phyloP scores from a whole-genome alignment of 2,329 filamentous ascomycete species.

The Colletotrichum higginsianum region DNA sequence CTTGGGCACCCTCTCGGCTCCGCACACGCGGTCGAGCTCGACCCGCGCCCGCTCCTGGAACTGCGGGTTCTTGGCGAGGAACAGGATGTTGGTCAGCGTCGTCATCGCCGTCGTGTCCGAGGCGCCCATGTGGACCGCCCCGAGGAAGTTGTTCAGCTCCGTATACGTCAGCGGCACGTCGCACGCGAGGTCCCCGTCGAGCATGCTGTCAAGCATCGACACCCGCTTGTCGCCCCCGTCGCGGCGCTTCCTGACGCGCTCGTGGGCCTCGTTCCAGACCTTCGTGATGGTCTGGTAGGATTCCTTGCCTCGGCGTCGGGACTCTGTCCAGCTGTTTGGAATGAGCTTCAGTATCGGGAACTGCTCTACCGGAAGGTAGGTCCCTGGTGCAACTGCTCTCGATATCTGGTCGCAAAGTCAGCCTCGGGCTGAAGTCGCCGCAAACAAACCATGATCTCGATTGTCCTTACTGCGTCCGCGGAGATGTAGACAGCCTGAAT shows the following conservation, averaged over 20 bases:
- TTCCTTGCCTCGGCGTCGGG: conserved; percentile 52
- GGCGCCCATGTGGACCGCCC: conserved; percentile 53
- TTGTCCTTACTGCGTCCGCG: conserved; percentile 11
- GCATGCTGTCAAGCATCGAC: conserved; percentile 57
- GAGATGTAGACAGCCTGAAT: conserved; percentile 14
- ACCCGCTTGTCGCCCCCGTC: conserved; percentile 44
- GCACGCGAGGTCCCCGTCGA: conserved; percentile 55
- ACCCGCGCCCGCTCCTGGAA: conserved; percentile 57
- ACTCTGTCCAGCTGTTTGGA: conserved; percentile 60
- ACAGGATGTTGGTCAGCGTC: conserved; percentile 55
- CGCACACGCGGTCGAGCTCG: conserved; percentile 58
- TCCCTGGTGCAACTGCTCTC: conserved; percentile 61
- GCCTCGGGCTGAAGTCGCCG: neutral
- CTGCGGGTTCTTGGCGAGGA: conserved; percentile 58
- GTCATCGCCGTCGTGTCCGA: conserved; percentile 54
- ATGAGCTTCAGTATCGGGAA: conserved; percentile 60
- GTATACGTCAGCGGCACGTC: conserved; percentile 44
- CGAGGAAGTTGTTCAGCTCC: conserved; percentile 55
- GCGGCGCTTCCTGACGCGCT: conserved; percentile 52
- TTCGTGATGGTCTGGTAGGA: conserved; percentile 58
- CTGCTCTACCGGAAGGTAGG: conserved; percentile 64
- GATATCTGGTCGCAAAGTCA: conserved; percentile 41
- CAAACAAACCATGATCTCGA: too few relatives aligned
- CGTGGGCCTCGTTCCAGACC: conserved; percentile 56
- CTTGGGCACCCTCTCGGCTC: conserved; percentile 52